Evolutionary conservation across 768 basidiomycete species (phyloP), one percentile per base, ranked within the genome.

Genomic region (Lentinus tigrinus): DNA sequence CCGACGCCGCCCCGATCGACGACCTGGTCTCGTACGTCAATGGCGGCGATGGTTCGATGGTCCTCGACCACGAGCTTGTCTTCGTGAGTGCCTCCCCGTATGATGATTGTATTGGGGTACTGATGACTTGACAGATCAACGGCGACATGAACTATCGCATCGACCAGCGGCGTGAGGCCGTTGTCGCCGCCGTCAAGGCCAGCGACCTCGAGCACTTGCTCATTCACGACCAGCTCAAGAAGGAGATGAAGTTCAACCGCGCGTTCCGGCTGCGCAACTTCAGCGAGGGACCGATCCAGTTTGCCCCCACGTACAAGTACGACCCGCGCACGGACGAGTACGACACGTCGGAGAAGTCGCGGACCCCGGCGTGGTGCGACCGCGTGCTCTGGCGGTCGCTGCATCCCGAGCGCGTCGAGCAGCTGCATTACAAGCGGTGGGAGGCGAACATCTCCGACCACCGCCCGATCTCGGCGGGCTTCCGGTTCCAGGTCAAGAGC

Each of bases 141-240:
- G 96, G 96, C 0, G 96, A 98, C 72, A 81, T 99, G 75, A 99
- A 99, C 74, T 99, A 98, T 69, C 93, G 96, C 43, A 95, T 98
- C 63, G 95, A 98, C 72, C 87, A 91, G 66, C 85, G 94, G 1
- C 82, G 96, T 24, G 95, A 98, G 23, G 79, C 83, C 34, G 91
- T 95, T 63, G 74, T 93, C 47, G 74, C 86, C 0, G 82, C 86
- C 28, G 78, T 95, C 51, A 77, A 84, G n/a, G 75, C 84, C 0
- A 82, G 83, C 34, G 89, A 96, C 47, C 73, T 85, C 19, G 73
- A 79, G 2, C 75, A 74, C 34, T 82, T 99, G 8, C 71, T 88
- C 23, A 66, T 76, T 17, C 87, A 95, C 69, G 96, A 99, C 73
- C 94, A 99, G 67, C 84, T 99, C 2, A 74, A 84, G 28, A 95